Evolutionary conservation across 257 asterid species (phyloP).

Genomic region (Plantago ovata): DNA sequence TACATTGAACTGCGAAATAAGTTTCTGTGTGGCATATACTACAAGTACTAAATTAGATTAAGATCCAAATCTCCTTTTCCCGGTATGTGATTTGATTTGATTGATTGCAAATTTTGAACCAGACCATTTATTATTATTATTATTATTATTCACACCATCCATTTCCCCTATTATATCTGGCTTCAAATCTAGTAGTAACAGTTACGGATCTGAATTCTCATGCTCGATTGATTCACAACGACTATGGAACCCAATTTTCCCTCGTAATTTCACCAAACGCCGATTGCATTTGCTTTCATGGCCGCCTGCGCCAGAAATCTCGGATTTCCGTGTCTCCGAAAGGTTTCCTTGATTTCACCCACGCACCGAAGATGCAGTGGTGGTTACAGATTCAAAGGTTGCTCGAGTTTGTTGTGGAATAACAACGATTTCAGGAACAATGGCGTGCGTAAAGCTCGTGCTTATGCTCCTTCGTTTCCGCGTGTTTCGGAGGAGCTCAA

Average conservation of each 20-base stretch:
- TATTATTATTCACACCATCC: not conserved
- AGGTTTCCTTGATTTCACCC: slow-evolving; percentile 20
- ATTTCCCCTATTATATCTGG: not conserved
- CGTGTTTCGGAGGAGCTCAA: slow-evolving; percentile 19
- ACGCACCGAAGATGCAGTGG: not conserved
- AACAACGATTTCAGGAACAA: not conserved
- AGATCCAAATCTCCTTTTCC: too few species aligned
- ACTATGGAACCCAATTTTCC: slow-evolving; percentile 47
- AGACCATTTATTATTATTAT: too few species aligned
- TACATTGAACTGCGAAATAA: too few species aligned
- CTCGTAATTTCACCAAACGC: slow-evolving; percentile 16
- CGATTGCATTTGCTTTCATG: slow-evolving; percentile 33
- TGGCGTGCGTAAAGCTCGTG: not conserved
- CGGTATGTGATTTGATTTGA: too few species aligned
- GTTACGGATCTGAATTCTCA: not conserved
- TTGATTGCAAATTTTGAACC: too few species aligned
- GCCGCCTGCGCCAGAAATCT: slow-evolving; percentile 47
- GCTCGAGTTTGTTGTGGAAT: not conserved
- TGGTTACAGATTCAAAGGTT: not conserved
- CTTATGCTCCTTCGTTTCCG: not conserved
- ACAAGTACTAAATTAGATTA: too few species aligned
- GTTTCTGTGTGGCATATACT: too few species aligned
- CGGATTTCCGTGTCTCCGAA: slow-evolving; percentile 27
- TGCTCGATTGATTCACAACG: not conserved
- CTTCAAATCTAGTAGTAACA: not conserved